Conservation (phyloP, 441 rosid genomes). For the Adansonia madagascariensis region DNA sequence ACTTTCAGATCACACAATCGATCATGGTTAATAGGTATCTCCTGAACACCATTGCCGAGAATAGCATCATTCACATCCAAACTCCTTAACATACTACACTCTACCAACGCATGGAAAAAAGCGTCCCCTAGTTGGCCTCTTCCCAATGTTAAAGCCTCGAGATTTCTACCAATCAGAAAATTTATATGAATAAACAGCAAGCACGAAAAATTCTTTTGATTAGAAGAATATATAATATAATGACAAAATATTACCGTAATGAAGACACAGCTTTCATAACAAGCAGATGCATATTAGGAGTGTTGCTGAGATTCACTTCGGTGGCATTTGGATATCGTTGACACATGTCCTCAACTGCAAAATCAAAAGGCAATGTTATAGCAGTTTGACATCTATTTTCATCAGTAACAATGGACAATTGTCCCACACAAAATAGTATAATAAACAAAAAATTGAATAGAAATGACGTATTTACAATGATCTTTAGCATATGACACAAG, state of each 20-base stretch:
- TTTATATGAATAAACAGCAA: conserved; percentile 27
- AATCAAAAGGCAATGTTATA: conserved; percentile 16
- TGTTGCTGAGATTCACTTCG: conserved; percentile 76
- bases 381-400: not conserved
- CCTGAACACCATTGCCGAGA: conserved; percentile 87
- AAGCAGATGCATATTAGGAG: conserved; percentile 62
- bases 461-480: not conserved
- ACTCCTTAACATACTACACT: conserved; percentile 74
- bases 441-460: not conserved
- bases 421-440: not conserved
- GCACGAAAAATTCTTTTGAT: conserved; percentile 14
- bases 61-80: conserved; percentile 75
- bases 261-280: conserved; percentile 79
- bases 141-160: conserved; percentile 82
- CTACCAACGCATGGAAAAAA: conserved; percentile 81
- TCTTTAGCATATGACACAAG: not conserved
- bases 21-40: conserved; percentile 86
- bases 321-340: conserved; percentile 87
- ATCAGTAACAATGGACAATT: not conserved
- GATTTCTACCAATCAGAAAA: conserved; percentile 57
- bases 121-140: conserved; percentile 73
- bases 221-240: conserved; percentile 20
- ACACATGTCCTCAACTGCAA: conserved; percentile 94
- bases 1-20: conserved; percentile 74
- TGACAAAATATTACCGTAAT: conserved; percentile 54